Base-by-base conservation (phyloP, 805 yeast genomes). In the Yarrowia keelungensis region DNA sequence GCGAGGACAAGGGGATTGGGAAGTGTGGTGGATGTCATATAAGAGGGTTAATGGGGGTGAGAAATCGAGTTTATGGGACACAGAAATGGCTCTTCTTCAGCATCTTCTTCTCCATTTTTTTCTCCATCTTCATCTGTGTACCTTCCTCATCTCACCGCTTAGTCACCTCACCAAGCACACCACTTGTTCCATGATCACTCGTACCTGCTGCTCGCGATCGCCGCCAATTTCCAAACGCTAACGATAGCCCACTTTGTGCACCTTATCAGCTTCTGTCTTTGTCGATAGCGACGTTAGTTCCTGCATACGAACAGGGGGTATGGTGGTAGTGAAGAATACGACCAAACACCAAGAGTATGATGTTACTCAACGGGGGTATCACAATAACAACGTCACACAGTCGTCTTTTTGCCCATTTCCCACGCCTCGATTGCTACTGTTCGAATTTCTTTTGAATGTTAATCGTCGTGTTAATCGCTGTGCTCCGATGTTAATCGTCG, bases 171-270 rank as follows among this genome's bases (percentile, higher is more conserved):
- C 19, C 19, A 19, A 19, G 19, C 26, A 45, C 26, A 45, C 49
- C 49, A 42, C 49, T 26, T 26, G 32, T 26, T 5, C 32, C 26
- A 9, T 9, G 39, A 38, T 38, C 49, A 10, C 15, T 42, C 39
- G 56, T 53, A 53, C 59, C 59, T 38, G 45, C 45, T 53, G 59
- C 59, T 53, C 59, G 59, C 4, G 59, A 53, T 53, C 59, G 59
- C 8, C 59, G 22, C 45, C 59, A 53, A 53, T 53, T 38, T 53
- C 32, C 59, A 53, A 53, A 53, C 56, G n/a, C 56, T 51, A 51
- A 51, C 59, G 36, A 19, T 22, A 39, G 35, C 59, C 45, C 43
- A 19, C 59, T 53, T 53, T 53, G 59, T 53, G 58, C 45, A 39
- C 45, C 16, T 38, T 53, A 53, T 51, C 56, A 36, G n/a, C 26